Conservation (phyloP, 2,329 filamentous ascomycete species). For the Cyclaneusma minus region DNA sequence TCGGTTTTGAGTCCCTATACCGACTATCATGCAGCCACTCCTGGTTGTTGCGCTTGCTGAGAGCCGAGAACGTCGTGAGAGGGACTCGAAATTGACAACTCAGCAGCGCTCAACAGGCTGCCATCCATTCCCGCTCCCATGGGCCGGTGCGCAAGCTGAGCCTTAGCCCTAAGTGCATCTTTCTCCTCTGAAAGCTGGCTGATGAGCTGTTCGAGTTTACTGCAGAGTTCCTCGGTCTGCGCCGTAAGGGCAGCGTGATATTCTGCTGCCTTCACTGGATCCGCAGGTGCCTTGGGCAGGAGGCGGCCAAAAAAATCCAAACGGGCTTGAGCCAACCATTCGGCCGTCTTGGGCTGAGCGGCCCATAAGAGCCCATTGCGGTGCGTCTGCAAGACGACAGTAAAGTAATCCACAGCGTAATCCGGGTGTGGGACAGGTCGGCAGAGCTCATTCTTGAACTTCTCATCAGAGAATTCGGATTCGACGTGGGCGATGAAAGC, state of each 20-base stretch:
- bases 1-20: too few species aligned
- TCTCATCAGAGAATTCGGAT: not conserved
- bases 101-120: too few species aligned
- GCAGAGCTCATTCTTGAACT: not conserved
- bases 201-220: constrained; percentile 1
- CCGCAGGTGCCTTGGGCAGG: constrained; percentile 1
- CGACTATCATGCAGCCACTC: too few species aligned
- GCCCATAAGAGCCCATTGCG: not conserved
- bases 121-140: too few species aligned
- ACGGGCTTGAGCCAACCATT: constrained; percentile 1
- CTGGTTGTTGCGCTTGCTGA: too few species aligned
- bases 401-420: constrained; percentile 1
- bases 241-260: not conserved
- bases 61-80: too few species aligned
- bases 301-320: not conserved
- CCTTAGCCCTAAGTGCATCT: constrained; percentile 1
- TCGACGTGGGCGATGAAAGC: constrained; percentile 1
- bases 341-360: not conserved
- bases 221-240: constrained; percentile 1
- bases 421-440: constrained; percentile 1
- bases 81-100: too few species aligned
- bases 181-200: not conserved
- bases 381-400: not conserved
- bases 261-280: constrained; percentile 1
- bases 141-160: constrained; percentile 1